Conservation (phyloP, 176 grass and related monocot genomes). For the Eremochloa ophiuroides region DNA sequence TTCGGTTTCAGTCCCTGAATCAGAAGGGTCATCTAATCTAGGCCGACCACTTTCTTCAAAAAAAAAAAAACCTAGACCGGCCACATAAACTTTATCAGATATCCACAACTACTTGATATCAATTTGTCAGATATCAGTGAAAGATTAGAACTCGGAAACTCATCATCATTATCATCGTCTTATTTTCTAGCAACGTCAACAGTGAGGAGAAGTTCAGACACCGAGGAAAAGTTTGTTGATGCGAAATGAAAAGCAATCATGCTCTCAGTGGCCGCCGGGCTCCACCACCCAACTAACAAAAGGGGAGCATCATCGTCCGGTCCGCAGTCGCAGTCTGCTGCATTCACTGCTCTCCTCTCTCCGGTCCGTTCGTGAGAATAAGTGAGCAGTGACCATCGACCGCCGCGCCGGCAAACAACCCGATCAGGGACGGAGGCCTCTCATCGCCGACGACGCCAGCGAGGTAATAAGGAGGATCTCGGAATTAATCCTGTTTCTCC, state of each 20-base stretch:
- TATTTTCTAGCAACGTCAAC: background rate
- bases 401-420: background rate
- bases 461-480: background rate
- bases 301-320: too few relatives aligned
- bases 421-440: background rate
- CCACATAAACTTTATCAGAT: too few relatives aligned
- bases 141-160: background rate
- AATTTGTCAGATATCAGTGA: too few relatives aligned
- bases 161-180: background rate
- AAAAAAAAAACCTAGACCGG: too few relatives aligned
- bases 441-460: background rate
- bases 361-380: background rate
- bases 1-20: too few relatives aligned
- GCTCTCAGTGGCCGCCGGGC: background rate
- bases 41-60: too few relatives aligned
- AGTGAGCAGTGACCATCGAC: background rate
- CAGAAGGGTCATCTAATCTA: too few relatives aligned
- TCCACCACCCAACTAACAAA: too few relatives aligned
- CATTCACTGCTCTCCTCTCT: too few relatives aligned
- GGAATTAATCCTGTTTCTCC: background rate
- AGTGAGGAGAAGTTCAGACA: background rate
- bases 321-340: too few relatives aligned
- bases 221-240: too few relatives aligned
- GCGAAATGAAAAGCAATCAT: background rate
- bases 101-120: too few relatives aligned